Evolutionary conservation across 2,329 filamentous ascomycete genomes (phyloP).

Genomic region (Aureobasidium zeae): DNA sequence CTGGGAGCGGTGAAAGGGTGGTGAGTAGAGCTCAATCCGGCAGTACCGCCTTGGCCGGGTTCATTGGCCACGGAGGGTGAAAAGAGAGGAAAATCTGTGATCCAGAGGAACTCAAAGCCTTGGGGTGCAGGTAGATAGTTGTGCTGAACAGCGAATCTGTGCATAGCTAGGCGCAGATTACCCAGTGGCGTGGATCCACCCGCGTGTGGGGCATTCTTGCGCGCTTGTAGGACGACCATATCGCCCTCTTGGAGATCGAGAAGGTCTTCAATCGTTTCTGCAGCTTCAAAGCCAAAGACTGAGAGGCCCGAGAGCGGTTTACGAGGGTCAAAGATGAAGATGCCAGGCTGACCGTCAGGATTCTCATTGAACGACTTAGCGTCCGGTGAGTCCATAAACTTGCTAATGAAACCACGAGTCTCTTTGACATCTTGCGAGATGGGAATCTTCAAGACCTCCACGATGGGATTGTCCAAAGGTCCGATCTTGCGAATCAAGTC

Average conservation of each 20-base stretch:
- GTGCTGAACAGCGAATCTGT: constrained; percentile 58
- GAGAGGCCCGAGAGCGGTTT: constrained; percentile 70
- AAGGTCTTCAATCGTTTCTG: constrained; percentile 47
- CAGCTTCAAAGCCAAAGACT: constrained; percentile 64
- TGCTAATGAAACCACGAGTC: constrained; percentile 52
- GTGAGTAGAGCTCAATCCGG: constrained; percentile 79
- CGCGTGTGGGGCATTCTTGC: constrained; percentile 52
- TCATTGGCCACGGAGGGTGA: constrained; percentile 56
- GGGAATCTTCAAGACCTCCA: constrained; percentile 66
- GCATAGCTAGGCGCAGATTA: constrained; percentile 59
- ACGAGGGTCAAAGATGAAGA: constrained; percentile 64
- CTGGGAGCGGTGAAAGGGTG: constrained; percentile 93
- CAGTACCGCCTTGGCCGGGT: constrained; percentile 70
- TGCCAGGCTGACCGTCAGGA: constrained; percentile 66
- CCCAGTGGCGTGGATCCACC: constrained; percentile 69
- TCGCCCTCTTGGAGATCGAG: constrained; percentile 60
- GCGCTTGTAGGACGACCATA: constrained; percentile 71
- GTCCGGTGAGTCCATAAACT: constrained; percentile 61
- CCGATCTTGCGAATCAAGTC: constrained; percentile 70
- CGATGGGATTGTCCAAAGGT: constrained; percentile 53
- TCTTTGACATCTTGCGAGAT: constrained; percentile 45
- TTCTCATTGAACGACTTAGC: constrained; percentile 54
- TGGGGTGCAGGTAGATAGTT: constrained; percentile 43
- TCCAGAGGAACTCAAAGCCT: constrained; percentile 68
- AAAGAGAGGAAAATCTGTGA: constrained; percentile 88